Base-by-base conservation (phyloP, 306 rosid genomes). In the Adenanthera pavonina region DNA sequence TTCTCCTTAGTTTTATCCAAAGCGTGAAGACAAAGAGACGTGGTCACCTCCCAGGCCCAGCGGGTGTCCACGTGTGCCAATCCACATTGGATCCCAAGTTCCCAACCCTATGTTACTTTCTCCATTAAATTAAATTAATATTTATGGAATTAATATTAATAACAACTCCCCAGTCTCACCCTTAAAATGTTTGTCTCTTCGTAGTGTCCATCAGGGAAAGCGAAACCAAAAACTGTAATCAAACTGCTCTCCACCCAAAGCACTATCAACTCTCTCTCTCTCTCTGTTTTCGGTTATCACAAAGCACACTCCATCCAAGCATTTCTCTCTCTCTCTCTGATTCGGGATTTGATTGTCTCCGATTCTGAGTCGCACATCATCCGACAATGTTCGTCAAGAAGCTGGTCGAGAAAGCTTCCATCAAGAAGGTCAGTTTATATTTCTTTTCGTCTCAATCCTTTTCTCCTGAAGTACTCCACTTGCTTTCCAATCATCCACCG, bases 381-480 rank as follows among this genome's bases (percentile, higher is more conserved):
- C 49, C 71, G 40, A 38, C 79, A 62, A 95, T 95, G 98, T 95
- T 95, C 60, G 90, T 91, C 34, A 92, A 84, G 84, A 95, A 90
- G 83, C 88, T 95, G 16, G 97, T 92, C 40, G 95, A 86, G 89
- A 95, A 91, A 85, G 98, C 98, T 82, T 87, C 97, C 60, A 69
- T 54, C 54, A 91, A 87, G 86, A 95, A 90, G 97, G 98, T 89
- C 47, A 69, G 73, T 48, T 59, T 4, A 33, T 46, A 38, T 46
- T 19, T 75, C 36, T 41, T 15, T 34, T 4, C 30, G 30, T 25
- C 13, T 59, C 34, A 44, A 20, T 33, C 67, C 47, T 35, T 6
- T 66, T 38, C 16, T 16, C 48, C 7, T 25, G 30, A 25, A 25
- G 30, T 25, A 11, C 11, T 70, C 14, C 17, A 17, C 8, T 7